Base-by-base conservation (phyloP, 768 basidiomycete genomes). In the Russula vinacea region DNA sequence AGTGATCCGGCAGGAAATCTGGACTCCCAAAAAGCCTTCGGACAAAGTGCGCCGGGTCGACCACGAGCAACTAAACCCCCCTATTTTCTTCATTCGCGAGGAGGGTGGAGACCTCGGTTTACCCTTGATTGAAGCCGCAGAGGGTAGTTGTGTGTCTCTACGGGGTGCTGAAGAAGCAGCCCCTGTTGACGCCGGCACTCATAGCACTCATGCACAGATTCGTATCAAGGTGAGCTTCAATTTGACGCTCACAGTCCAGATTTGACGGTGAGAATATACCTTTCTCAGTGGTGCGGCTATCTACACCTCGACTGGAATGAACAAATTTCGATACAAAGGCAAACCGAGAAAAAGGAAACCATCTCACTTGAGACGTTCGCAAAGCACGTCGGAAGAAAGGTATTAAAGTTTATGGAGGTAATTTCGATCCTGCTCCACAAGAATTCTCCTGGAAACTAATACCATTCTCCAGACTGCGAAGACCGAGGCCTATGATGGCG, bases 211-310 rank as follows among this genome's bases (percentile, higher is more conserved):
- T 24, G 49, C 64, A 37, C 55, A 65, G 22, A 65, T 65, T 61
- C 64, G 64, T 19, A 61, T 65, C 24, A 47, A 47, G 4, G 64
- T 65, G 24, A 52, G 59, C 13, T 35, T 19, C 8, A 32, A 37
- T 35, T 56, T 5, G 1, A 7, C 22, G 13, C 17, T 37, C 32
- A 39, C 37, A 7, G 44, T 5, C 17, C 11, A 6, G 11, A 13
- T 24, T 16, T 32, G 40, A 52, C 29, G 8, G 5, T 24, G 19
- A 1, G 1, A 6, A 44, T 29, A 10, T 19, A 4, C 10, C 33
- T 1, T 57, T 29, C 49, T 29, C 32, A 65, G 64, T 65, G 64
- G 64, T 16, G 14, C 40, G 64, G 64, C 17, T 65, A 65, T 61
- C 47, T 0, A 56, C 5, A 42, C 5, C 56, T 57, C 13, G 32